Percentiles rank a stretch among this genome's conserved stretches.
phyloP scores from a whole-genome alignment of 495 filamentous ascomycete genomes.

The Daldinia decipiens region DNA sequence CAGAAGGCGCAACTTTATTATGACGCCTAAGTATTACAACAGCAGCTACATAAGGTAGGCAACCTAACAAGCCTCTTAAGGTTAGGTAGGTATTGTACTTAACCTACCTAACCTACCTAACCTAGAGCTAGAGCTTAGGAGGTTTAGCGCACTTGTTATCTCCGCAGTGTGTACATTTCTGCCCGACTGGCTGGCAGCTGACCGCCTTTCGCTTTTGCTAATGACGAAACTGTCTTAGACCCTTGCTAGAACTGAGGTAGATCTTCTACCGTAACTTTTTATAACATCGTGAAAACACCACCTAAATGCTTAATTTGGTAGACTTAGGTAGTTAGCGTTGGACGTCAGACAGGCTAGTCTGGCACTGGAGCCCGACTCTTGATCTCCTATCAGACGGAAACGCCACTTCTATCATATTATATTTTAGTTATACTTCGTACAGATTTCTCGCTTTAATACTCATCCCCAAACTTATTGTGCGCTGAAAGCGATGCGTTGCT shows the following conservation, averaged over 20 bases:
- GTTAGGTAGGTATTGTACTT: too few relatives aligned
- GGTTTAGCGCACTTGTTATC: slow-evolving; percentile 3
- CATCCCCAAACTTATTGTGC: not conserved
- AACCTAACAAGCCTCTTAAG: too few relatives aligned
- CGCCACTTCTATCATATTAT: not conserved
- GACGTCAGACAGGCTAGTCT: slow-evolving; percentile 7
- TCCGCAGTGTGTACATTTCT: not conserved
- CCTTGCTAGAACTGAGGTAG: slow-evolving; percentile 2
- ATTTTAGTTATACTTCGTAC: not conserved
- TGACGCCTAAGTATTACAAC: slow-evolving; percentile 5
- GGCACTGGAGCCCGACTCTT: not conserved
- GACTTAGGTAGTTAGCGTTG: slow-evolving; percentile 2
- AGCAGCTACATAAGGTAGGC: too few relatives aligned
- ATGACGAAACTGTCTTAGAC: slow-evolving; percentile 34
- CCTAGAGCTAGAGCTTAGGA: slow-evolving; percentile 1
- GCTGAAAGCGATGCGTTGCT: slow-evolving; percentile 22
- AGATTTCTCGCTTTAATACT: not conserved
- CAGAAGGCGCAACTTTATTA: slow-evolving; percentile 1
- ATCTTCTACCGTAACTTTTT: slow-evolving; percentile 6
- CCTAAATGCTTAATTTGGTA: not conserved
- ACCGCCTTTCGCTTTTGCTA: slow-evolving; percentile 2
- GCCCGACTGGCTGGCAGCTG: slow-evolving; percentile 24
- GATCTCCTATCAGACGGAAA: not conserved
- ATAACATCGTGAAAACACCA: slow-evolving; percentile 16
- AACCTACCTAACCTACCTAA: not conserved